Evolutionary conservation across 176 grass and related monocot genomes (phyloP), one percentile per base, ranked within the genome.

Genomic region (Avena insularis): DNA sequence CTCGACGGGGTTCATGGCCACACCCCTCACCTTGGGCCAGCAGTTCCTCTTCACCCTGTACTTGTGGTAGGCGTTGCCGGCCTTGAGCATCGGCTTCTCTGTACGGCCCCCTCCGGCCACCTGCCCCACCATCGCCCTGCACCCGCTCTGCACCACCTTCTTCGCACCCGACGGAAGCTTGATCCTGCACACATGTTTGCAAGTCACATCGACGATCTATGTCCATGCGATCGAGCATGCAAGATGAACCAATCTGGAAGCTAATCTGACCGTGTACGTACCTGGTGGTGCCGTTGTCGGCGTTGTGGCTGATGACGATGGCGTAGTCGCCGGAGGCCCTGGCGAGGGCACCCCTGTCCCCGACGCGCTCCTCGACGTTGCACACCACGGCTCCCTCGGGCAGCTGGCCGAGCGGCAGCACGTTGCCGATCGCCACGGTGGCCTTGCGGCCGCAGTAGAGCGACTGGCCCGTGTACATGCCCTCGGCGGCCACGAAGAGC

Each of bases 1-100:
- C 79, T 98, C 95, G 0, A 98, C 95, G 0, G 95, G 95, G 66
- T 98, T 98, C 95, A 98, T 98, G 59, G 95, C 95, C 40, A 98
- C 95, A 92, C 95, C 95, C 73, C 95, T 91, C 56, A 98, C 95
- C 95, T 90, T 98, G 11, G 95, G 95, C 95, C 95, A 98, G 89
- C 93, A 87, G 89, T 98, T 98, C 56, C 95, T 91, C 91, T 98
- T 98, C 58, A 98, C 95, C 0, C 91, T 89, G 89, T 71, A 98
- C 86, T 98, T 98, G 89, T 98, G 95, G 89, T 95, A 98, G 3
- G 95, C 95, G 10, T 95, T 95, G 9, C 95, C 95, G 0, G 95
- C 95, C 85, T 98, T 98, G 23, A 98, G 89, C 57, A 98, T 77
- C 0, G 95, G 95, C 83, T 98, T 98, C 91, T 98, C 95, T 9